Percentiles rank a stretch among this genome's conserved stretches.
phyloP scores from a whole-genome alignment of 352 stramenopile genomes.

The Blastocystis sp. region DNA sequence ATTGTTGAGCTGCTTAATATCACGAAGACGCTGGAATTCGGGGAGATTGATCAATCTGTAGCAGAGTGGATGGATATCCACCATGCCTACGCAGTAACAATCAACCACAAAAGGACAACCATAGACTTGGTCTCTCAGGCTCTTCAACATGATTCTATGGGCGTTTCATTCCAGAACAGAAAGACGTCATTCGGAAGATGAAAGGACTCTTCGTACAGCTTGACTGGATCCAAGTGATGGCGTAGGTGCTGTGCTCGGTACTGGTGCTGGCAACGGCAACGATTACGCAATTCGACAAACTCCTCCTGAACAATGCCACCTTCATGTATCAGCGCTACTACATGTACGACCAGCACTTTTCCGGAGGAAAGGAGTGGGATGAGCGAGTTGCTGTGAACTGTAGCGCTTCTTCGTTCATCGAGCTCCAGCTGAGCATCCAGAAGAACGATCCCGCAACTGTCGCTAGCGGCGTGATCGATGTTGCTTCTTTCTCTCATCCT shows the following conservation, averaged over 20 bases:
- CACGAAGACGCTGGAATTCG: constrained; percentile 64
- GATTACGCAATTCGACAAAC: constrained; percentile 9
- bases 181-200: neutral
- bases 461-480: neutral
- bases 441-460: neutral
- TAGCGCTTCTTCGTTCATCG: constrained; percentile 28
- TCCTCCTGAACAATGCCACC: neutral
- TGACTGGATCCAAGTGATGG: neutral
- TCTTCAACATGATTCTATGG: constrained; percentile 7
- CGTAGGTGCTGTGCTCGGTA: neutral
- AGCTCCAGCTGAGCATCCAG: neutral
- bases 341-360: constrained; percentile 16
- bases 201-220: neutral
- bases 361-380: neutral
- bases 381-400: neutral
- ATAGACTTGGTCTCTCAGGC: constrained; percentile 53
- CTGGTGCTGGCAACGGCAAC: neutral
- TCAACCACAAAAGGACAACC: neutral
- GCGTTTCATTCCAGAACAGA: constrained; percentile 6
- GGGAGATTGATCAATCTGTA: constrained; percentile 54
- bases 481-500: neutral
- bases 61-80: constrained; percentile 68
- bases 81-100: constrained; percentile 26
- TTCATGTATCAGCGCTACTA: constrained; percentile 25
- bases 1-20: constrained; percentile 54